Conservation (phyloP, 2,329 filamentous ascomycete species). For the Colletotrichum eleusines region DNA sequence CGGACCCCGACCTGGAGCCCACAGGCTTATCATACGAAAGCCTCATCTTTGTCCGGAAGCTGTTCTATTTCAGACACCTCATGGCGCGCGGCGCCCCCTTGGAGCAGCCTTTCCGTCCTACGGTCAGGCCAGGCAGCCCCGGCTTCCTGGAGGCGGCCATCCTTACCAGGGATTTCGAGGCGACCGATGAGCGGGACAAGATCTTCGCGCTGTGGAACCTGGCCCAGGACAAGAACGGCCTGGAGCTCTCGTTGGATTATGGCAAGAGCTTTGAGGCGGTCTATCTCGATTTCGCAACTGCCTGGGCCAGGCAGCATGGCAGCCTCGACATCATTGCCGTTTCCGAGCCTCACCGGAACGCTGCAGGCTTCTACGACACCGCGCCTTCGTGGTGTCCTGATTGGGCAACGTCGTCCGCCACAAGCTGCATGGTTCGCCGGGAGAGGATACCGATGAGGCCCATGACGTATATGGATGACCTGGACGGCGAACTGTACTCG, state of each 20-base stretch:
- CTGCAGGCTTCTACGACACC: not conserved
- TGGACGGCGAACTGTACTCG: conserved; percentile 4
- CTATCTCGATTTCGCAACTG: not conserved
- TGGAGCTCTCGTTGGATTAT: not conserved
- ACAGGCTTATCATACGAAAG: too few relatives aligned
- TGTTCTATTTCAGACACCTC: conserved; percentile 16
- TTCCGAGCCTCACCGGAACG: not conserved
- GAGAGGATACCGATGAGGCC: not conserved
- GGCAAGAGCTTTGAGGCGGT: not conserved
- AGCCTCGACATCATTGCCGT: conserved; percentile 16
- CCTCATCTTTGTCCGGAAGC: too few relatives aligned
- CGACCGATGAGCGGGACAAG: conserved; percentile 1
- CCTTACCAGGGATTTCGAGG: conserved; percentile 10
- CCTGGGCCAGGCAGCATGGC: conserved; percentile 11
- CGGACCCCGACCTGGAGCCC: too few relatives aligned
- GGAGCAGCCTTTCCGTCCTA: too few relatives aligned
- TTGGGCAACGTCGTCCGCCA: not conserved
- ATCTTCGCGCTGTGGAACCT: conserved; percentile 11
- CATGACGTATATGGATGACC: not conserved
- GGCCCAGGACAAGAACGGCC: not conserved
- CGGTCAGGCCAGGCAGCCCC: too few relatives aligned
- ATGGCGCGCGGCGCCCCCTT: not conserved
- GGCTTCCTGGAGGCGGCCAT: too few relatives aligned
- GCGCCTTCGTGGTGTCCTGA: conserved; percentile 5
- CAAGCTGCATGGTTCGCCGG: conserved; percentile 4